Conservation (phyloP, 345 rosid genomes). For the Populus alba region DNA sequence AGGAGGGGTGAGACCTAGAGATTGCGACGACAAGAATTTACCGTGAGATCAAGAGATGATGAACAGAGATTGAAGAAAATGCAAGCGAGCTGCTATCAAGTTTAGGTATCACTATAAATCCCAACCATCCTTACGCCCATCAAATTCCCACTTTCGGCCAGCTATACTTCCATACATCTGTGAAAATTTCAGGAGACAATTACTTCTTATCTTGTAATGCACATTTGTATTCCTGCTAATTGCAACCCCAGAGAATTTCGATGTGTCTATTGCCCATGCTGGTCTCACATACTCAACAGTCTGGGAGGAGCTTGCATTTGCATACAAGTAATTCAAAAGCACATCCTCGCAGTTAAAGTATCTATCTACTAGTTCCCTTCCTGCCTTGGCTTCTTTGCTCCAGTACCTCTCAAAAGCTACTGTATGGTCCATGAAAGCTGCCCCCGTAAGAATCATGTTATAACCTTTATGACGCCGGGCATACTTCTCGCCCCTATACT, state of each 20-base stretch:
- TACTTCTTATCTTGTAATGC: slow-evolving; percentile 71
- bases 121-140: slow-evolving; percentile 81
- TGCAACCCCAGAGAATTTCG: slow-evolving; percentile 78
- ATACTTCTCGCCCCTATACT: slow-evolving; percentile 71
- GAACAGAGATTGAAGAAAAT: background rate
- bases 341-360: slow-evolving; percentile 89
- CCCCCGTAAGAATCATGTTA: slow-evolving; percentile 92
- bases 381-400: slow-evolving; percentile 53
- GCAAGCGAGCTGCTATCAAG: background rate
- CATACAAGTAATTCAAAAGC: slow-evolving; percentile 71
- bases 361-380: slow-evolving; percentile 65
- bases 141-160: slow-evolving; percentile 56
- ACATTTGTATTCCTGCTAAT: slow-evolving; percentile 70
- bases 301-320: slow-evolving; percentile 59
- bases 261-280: slow-evolving; percentile 77
- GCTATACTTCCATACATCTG: slow-evolving; percentile 68
- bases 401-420: slow-evolving; percentile 68
- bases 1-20: slow-evolving; percentile 6
- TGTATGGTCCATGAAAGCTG: slow-evolving; percentile 70
- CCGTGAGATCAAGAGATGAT: background rate
- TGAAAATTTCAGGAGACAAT: slow-evolving; percentile 59
- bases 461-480: slow-evolving; percentile 73
- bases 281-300: slow-evolving; percentile 88
- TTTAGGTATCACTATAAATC: slow-evolving; percentile 51
- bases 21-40: slow-evolving; percentile 14